Percentiles rank a stretch among this genome's conserved stretches.
phyloP scores from a whole-genome alignment of 805 yeast genomes.

The Monosporozyma aerobia region DNA sequence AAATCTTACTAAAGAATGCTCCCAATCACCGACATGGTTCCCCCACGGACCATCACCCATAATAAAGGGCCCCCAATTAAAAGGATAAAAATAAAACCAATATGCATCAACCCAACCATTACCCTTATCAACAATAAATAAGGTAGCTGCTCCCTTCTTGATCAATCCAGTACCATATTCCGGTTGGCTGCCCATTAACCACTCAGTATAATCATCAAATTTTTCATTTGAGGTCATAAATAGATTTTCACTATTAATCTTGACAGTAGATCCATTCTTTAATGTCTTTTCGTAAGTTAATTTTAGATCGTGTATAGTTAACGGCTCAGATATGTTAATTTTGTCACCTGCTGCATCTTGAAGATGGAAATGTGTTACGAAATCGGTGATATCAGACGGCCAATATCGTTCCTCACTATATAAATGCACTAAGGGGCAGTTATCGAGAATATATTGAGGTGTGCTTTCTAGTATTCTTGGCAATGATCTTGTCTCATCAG shows the following conservation, averaged over 20 bases:
- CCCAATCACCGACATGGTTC: conserved; percentile 98
- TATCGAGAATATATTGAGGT: conserved; percentile 53
- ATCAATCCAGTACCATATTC: conserved; percentile 62
- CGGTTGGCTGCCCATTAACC: conserved; percentile 81
- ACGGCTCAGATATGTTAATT: conserved; percentile 18
- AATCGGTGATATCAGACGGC: conserved; percentile 74
- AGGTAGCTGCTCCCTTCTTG: conserved; percentile 65
- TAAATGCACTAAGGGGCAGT: conserved; percentile 72
- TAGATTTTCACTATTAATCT: conserved; percentile 30
- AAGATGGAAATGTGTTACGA: conserved; percentile 56
- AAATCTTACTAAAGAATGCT: conserved; percentile 81
- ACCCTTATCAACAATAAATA: conserved; percentile 84
- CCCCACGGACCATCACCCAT: conserved; percentile 98
- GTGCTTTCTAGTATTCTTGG: conserved; percentile 37
- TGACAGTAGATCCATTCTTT: conserved; percentile 5
- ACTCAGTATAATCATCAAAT: conserved; percentile 64
- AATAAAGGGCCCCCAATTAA: conserved; percentile 90
- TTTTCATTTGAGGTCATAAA: conserved; percentile 62
- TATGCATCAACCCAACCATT: conserved; percentile 91
- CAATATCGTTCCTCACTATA: conserved; percentile 82
- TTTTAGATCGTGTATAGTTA: conserved; percentile 23
- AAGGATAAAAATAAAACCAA: conserved; percentile 94
- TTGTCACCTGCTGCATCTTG: conserved; percentile 38
- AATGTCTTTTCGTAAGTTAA: conserved; percentile 6
- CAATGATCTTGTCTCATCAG: conserved; percentile 22